These are phyloP conservation scores for Inonotus hispidus DNA, from an alignment of 1,284 basidiomycete genomes.

Conservation along the genomic window DNA sequence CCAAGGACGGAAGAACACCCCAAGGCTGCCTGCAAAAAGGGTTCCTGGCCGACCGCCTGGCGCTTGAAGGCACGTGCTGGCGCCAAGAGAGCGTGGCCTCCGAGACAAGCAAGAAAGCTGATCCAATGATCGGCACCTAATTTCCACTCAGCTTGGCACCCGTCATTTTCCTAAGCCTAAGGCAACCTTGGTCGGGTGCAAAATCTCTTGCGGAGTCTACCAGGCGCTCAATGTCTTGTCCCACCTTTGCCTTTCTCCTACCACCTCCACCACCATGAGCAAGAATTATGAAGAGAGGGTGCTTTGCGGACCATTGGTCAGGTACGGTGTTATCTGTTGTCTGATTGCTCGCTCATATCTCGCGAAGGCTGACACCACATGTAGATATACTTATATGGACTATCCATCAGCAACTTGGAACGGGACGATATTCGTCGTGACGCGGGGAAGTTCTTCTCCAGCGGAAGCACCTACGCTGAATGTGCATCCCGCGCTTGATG, in stretches of 20 bases:
- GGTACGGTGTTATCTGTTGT: slow-evolving; percentile 5
- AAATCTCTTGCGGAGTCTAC: background rate
- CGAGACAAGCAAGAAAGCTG: background rate
- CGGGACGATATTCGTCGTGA: slow-evolving; percentile 20
- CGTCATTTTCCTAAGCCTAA: background rate
- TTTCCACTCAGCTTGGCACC: background rate
- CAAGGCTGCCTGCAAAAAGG: too few species aligned
- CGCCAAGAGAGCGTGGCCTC: background rate
- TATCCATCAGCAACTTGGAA: slow-evolving; percentile 17
- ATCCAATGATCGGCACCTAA: background rate
- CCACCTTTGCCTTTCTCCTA: background rate
- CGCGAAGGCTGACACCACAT: background rate
- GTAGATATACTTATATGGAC: slow-evolving; percentile 21
- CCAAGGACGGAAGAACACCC: too few species aligned
- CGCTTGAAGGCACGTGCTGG: too few species aligned
- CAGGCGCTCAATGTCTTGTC: background rate
- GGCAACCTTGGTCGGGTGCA: background rate
- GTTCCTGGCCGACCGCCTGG: too few species aligned
- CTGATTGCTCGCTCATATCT: background rate
- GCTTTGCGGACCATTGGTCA: slow-evolving; percentile 19
- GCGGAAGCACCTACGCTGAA: background rate
- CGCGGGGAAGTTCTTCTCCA: background rate
- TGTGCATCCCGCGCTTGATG: slow-evolving; percentile 1
- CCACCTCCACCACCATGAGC: background rate
- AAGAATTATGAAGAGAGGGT: background rate